These are phyloP conservation scores for Nicotiana attenuata DNA, from an alignment of 257 asterid genomes.

Conservation along the genomic window DNA sequence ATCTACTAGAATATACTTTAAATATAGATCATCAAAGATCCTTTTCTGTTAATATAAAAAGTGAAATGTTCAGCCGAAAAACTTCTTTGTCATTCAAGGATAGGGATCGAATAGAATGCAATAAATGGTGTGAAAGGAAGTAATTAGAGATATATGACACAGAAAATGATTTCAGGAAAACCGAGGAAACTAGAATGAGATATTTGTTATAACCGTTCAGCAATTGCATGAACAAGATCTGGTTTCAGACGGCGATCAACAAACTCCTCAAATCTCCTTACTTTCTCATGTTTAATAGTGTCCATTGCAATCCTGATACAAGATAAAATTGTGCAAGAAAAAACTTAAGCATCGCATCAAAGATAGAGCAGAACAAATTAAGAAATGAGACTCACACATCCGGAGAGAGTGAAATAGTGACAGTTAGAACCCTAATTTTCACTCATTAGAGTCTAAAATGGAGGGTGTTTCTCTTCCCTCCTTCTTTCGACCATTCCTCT, in stretches of 20 bases:
- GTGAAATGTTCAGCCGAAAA: neutral
- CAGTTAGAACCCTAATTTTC: neutral
- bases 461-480: neutral
- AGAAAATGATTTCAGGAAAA: neutral
- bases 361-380: neutral
- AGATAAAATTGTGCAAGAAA: slow-evolving; percentile 4
- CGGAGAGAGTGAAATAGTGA: neutral
- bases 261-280: slow-evolving; percentile 65
- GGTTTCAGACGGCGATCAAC: slow-evolving; percentile 82
- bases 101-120: neutral
- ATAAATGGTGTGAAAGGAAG: neutral
- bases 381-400: neutral
- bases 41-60: neutral
- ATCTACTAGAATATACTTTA: neutral
- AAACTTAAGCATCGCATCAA: neutral
- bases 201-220: slow-evolving; percentile 46
- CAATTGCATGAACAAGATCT: slow-evolving; percentile 73
- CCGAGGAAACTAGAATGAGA: neutral
- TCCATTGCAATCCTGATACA: slow-evolving; percentile 54
- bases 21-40: neutral
- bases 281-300: slow-evolving; percentile 40
- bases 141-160: neutral
- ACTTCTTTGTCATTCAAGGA: neutral
- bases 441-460: neutral
- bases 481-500: neutral